A percentile compares a stretch with the other conserved stretches of the same genome.
Conservation (phyloP, 768 basidiomycete species). For the Russula sp. region DNA sequence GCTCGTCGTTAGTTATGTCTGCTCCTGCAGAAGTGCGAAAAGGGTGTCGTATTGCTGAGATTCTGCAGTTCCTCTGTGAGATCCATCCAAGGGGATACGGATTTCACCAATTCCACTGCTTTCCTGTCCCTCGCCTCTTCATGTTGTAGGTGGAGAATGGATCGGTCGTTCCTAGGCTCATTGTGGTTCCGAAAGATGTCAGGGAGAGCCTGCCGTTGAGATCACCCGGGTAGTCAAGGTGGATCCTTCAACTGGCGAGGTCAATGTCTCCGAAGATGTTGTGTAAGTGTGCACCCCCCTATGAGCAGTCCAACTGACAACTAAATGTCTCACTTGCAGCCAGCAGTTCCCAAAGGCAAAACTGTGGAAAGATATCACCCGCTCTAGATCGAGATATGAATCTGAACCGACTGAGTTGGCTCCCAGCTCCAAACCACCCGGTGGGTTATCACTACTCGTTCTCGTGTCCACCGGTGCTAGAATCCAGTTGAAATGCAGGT, state of each 20-base stretch:
- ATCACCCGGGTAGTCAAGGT: conserved; percentile 52
- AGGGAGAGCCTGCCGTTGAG: conserved; percentile 57
- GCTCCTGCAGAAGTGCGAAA: background rate
- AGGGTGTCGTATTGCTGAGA: conserved; percentile 59
- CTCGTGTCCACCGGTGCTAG: background rate
- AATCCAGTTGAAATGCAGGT: background rate
- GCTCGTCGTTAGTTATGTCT: background rate
- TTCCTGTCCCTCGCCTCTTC: conserved; percentile 70
- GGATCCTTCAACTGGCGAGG: conserved; percentile 40
- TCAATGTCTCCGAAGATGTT: conserved; percentile 38
- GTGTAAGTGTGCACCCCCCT: background rate
- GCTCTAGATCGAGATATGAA: conserved; percentile 4
- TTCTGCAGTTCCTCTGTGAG: conserved; percentile 64
- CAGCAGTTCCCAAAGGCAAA: conserved; percentile 23
- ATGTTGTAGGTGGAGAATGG: conserved; percentile 44
- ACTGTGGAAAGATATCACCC: conserved; percentile 21
- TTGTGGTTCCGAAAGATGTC: conserved; percentile 43
- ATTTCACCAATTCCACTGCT: conserved; percentile 44
- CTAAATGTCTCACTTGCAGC: conserved; percentile 7
- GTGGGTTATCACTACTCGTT: background rate
- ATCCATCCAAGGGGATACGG: conserved; percentile 28
- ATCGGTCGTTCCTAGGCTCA: conserved; percentile 5
- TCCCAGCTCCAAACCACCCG: background rate
- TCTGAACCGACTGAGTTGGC: background rate
- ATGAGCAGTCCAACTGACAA: background rate